phyloP scores from a whole-genome alignment of 1,284 basidiomycete genomes.

The Trichosporon faecale region DNA sequence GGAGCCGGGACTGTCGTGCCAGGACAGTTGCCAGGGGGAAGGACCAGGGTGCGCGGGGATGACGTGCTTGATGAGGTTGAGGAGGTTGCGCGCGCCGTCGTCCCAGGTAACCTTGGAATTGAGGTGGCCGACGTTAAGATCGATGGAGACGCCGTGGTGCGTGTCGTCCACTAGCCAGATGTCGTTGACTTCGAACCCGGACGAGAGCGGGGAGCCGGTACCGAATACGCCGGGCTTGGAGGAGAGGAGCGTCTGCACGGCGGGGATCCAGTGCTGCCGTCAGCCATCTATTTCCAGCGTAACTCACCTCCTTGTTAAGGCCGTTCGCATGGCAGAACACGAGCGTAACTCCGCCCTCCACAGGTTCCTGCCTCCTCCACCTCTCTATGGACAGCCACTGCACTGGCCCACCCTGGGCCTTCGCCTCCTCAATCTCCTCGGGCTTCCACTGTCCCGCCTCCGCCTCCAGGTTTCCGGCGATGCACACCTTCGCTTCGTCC shows the following conservation, averaged over 20 bases:
- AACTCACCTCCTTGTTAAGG: conserved; percentile 57
- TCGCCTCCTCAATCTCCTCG: not conserved
- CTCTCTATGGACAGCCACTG: conserved; percentile 38
- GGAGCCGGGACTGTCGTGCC: conserved; percentile 53
- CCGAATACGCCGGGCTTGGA: not conserved
- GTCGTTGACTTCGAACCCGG: conserved; percentile 59
- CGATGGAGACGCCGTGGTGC: conserved; percentile 70
- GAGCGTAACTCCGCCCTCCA: conserved; percentile 59
- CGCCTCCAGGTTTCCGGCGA: not conserved
- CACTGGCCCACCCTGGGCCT: conserved; percentile 34
- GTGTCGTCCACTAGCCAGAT: conserved; percentile 74
- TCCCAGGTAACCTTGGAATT: conserved; percentile 44
- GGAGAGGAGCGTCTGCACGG: conserved; percentile 55
- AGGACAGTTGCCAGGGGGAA: conserved; percentile 39
- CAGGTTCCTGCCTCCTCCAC: conserved; percentile 15
- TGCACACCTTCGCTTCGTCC: not conserved
- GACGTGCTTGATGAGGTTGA: conserved; percentile 51
- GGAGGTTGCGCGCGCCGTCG: conserved; percentile 51
- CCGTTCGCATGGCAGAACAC: conserved; percentile 76
- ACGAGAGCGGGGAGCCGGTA: not conserved
- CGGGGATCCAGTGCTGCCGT: conserved; percentile 60
- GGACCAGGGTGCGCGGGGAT: conserved; percentile 45
- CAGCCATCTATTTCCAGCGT: not conserved
- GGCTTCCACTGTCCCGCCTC: not conserved
- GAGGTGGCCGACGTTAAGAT: conserved; percentile 62